These are phyloP conservation scores for Arachis hypogaea DNA, from an alignment of 306 rosid genomes.

Conservation along the genomic window DNA sequence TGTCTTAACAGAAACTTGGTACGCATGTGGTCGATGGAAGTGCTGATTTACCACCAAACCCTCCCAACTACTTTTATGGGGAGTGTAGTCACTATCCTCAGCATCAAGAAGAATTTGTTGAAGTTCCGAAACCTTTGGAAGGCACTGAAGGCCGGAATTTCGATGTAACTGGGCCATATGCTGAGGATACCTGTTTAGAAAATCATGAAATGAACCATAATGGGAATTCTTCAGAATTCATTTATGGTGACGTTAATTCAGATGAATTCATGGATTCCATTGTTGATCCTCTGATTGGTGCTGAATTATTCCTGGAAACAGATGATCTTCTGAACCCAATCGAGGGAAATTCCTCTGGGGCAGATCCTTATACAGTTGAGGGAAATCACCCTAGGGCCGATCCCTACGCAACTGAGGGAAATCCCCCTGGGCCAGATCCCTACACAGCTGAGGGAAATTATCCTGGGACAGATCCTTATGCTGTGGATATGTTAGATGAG, in stretches of 20 bases:
- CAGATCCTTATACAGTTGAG: too few relatives aligned
- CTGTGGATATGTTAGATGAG: constrained; percentile 61
- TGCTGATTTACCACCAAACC: constrained; percentile 45
- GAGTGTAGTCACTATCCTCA: constrained; percentile 63
- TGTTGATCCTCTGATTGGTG: constrained; percentile 40
- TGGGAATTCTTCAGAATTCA: constrained; percentile 37
- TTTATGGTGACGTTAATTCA: constrained; percentile 19
- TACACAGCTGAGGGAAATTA: too few relatives aligned
- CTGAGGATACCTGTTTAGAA: constrained; percentile 32
- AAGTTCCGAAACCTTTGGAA: constrained; percentile 47
- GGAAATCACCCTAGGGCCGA: too few relatives aligned
- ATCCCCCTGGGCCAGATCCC: constrained; percentile 30
- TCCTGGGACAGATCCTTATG: not conserved
- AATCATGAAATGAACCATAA: constrained; percentile 39
- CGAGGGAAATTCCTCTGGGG: constrained; percentile 38
- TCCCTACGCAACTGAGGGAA: constrained; percentile 37
- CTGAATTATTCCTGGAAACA: constrained; percentile 66
- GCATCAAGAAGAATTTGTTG: constrained; percentile 45
- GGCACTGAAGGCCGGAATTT: constrained; percentile 36
- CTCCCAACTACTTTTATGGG: constrained; percentile 52
- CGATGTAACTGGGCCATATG: constrained; percentile 47
- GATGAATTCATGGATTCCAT: constrained; percentile 45
- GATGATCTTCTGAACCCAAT: constrained; percentile 57
- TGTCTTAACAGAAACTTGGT: constrained; percentile 49
- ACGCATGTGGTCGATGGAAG: constrained; percentile 32